Evolutionary conservation across 2,329 filamentous ascomycete genomes (phyloP), one percentile per base, ranked within the genome.

Genomic region (Geosmithia flava): DNA sequence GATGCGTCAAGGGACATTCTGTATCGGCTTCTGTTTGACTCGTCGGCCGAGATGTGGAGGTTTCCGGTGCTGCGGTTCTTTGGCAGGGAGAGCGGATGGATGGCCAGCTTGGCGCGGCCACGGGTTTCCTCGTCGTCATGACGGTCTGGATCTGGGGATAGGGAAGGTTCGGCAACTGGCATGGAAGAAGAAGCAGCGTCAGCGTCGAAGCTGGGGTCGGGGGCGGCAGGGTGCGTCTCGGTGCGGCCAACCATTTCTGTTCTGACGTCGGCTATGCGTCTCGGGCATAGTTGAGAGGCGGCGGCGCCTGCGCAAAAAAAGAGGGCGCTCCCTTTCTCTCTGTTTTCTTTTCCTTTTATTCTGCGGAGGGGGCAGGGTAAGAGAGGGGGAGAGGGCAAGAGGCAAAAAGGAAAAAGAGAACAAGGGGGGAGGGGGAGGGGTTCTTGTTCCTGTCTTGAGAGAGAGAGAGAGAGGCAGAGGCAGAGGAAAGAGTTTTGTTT

Each of bases 1-100:
- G 44, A 6, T 41, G 80, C 81, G 63, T 93, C 88, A 59, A 90
- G 81, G 46, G 87, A 91, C 66, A 87, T 82, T 52, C 85, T 82
- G 62, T 81, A 73, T 67, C 78, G 71, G 54, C 74, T 71, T 53
- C 75, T 78, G 54, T 82, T 78, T 46, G 76, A 65, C n/a, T 58
- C 64, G 51, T 76, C 72, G 53, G 62, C 61, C 53, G 68, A 61
- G 53, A 73, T 61, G 50, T 69, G 65, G 51, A 83, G 69, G 58
- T 81, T 82, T 47, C 77, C 74, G n/a, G 79, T 81, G 61, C 79
- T 82, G 57, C 75, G 71, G 61, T 81, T 83, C 64, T 81, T 83
- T 49, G 78, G 78, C 49, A 83, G 66, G 51, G 72, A 69, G 49
- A 78, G 60, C 44, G 70, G 62, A 42, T 70, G 64, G 48, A 66